Percentiles rank a stretch among this genome's conserved stretches.
These are phyloP conservation scores for Friedmanniomyces simplex DNA, from an alignment of 495 filamentous ascomycete genomes.

Conservation along the genomic window DNA sequence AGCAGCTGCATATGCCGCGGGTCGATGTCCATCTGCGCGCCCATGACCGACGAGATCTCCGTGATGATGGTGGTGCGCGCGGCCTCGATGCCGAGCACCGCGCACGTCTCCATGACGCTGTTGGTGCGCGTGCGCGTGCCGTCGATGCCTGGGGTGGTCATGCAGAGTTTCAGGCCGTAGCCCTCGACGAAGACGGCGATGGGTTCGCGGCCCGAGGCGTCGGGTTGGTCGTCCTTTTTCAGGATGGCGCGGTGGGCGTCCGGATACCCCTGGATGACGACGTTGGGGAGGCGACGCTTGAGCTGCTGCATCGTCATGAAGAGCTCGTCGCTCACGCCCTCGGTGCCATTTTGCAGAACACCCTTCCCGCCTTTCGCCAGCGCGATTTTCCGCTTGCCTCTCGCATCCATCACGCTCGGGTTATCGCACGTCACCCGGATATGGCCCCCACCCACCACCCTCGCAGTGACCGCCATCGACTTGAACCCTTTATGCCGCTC, in stretches of 20 bases:
- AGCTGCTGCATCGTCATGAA: conserved; percentile 74
- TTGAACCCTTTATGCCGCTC: conserved; percentile 69
- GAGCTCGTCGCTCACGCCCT: conserved; percentile 46
- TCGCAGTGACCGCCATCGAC: conserved; percentile 44
- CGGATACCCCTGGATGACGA: conserved; percentile 78
- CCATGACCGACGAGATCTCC: conserved; percentile 78
- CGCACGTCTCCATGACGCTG: conserved; percentile 77
- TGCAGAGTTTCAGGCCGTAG: conserved; percentile 78
- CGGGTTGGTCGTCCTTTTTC: conserved; percentile 53
- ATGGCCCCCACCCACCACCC: conserved; percentile 28
- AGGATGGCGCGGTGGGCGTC: conserved; percentile 82
- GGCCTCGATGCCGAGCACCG: conserved; percentile 97
- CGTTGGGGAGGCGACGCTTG: conserved; percentile 66
- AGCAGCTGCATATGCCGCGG: conserved; percentile 97
- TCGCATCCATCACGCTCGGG: neutral
- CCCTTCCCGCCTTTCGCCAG: conserved; percentile 1
- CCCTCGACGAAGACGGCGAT: conserved; percentile 72
- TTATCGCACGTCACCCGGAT: conserved; percentile 39
- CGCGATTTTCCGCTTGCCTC: conserved; percentile 27
- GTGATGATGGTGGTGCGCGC: conserved; percentile 71
- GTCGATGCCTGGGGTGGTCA: conserved; percentile 82
- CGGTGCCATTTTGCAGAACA: neutral
- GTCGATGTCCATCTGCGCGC: conserved; percentile 80
- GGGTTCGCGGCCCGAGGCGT: conserved; percentile 40
- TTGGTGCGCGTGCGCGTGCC: conserved; percentile 65